Evolutionary conservation across 1,284 basidiomycete genomes (phyloP), one percentile per base, ranked within the genome.

Genomic region (Dichomitus squalens): DNA sequence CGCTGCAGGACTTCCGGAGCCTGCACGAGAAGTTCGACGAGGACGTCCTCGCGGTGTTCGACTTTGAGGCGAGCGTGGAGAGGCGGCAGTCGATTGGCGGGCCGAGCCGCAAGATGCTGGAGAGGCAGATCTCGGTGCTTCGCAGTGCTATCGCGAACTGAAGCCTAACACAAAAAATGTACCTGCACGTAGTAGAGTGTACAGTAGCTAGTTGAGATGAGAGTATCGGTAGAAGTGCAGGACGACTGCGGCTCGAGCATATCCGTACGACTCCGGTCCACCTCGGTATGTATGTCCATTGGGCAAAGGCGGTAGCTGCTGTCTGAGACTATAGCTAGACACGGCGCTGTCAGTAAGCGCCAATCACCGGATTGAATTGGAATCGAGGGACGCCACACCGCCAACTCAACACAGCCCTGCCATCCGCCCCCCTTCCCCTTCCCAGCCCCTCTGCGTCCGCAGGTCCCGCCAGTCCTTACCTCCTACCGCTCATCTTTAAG

Each of bases 21-120:
- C 79, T 99, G 60, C 88, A 86, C 64, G 81, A 83, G 47, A 87
- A 87, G 65, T 99, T 99, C 69, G 81, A 82, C 12, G 86, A 90
- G 38, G 95, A 98, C 70, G 86, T 97, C 12, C 79, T 85, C 59
- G 72, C 76, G 4, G 88, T 98, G 33, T 98, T 97, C 70, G 84
- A 96, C 75, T 98, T 96, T 72, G 95, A 97, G 73, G 88, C 88
- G 56, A 95, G 92, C 65, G 96, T 98, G n/a, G 96, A 99, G 78
- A 85, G 95, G 65, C 80, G 96, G 64, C 84, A 93, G 70, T 90
- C 96, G 0, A 94, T 96, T 65, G 96, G 96, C 27, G 96, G 96
- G 7, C 90, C 96, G 1, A 94, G 92, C 68, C 82, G 84, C 60
- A 82, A 83, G 65, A 96, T 94, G 79, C 83, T 99, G 25, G 84